phyloP scores from a whole-genome alignment of 2,329 filamentous ascomycete genomes.

The Zasmidium angulare region DNA sequence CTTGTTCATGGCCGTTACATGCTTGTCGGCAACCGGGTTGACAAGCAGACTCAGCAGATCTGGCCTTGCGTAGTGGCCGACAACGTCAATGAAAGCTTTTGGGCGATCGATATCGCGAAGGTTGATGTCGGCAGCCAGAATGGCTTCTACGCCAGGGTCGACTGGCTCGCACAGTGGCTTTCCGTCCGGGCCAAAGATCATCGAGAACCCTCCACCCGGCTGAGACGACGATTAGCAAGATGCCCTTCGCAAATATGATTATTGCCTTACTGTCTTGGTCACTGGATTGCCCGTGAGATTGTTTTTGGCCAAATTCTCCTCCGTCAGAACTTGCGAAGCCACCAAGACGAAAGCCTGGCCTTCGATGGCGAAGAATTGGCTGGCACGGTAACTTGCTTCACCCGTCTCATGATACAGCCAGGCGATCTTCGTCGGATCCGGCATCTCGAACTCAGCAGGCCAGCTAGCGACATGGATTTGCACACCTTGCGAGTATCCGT shows the following conservation, averaged over 20 bases:
- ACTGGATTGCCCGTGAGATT: neutral
- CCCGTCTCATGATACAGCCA: conserved; percentile 13
- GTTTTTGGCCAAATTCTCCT: conserved; percentile 1
- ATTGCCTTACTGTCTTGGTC: too few relatives aligned
- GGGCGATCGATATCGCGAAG: conserved; percentile 8
- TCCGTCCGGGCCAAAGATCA: conserved; percentile 11
- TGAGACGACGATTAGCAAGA: neutral
- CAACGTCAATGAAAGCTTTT: conserved; percentile 13
- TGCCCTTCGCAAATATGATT: too few relatives aligned
- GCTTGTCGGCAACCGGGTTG: too few relatives aligned
- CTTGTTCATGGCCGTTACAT: too few relatives aligned
- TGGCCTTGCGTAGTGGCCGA: conserved; percentile 13
- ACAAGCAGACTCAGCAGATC: conserved; percentile 8
- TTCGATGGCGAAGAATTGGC: conserved; percentile 13
- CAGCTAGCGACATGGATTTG: conserved; percentile 7
- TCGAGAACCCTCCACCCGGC: conserved; percentile 12
- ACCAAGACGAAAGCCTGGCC: conserved; percentile 11
- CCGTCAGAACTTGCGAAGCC: conserved; percentile 8
- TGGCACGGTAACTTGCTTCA: conserved; percentile 7
- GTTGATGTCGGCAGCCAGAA: conserved; percentile 11
- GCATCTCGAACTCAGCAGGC: conserved; percentile 9
- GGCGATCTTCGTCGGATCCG: neutral
- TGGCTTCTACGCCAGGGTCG: conserved; percentile 7
- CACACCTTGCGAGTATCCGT: neutral
- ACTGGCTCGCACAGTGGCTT: conserved; percentile 4